Percentiles rank a stretch among this genome's conserved stretches.
Evolutionary conservation across 2,329 filamentous ascomycete genomes (phyloP).

Genomic region (Aureobasidium zeae): DNA sequence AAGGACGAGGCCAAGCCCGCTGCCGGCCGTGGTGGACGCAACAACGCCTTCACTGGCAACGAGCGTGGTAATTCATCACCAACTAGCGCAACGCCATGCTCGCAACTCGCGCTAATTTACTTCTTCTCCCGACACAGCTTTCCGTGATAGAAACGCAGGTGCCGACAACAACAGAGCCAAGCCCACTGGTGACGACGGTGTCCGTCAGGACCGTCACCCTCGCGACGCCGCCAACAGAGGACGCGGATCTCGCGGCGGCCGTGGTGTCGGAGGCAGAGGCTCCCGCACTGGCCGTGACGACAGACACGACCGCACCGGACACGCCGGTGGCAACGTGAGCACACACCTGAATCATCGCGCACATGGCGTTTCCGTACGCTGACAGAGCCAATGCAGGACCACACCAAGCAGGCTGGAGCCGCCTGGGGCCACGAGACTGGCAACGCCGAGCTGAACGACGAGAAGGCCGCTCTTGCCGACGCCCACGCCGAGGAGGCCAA

Average conservation of each 20-base stretch:
- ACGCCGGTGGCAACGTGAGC: slow-evolving; percentile 42
- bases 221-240: slow-evolving; percentile 39
- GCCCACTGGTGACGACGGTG: slow-evolving; percentile 63
- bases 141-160: slow-evolving; percentile 80
- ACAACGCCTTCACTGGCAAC: slow-evolving; percentile 60
- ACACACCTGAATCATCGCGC: background rate
- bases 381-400: slow-evolving; percentile 46
- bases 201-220: slow-evolving; percentile 38
- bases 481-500: slow-evolving; percentile 78
- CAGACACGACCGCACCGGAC: slow-evolving; percentile 51
- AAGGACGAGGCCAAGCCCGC: slow-evolving; percentile 31
- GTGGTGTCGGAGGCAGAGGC: slow-evolving; percentile 48
- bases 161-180: slow-evolving; percentile 73
- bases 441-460: slow-evolving; percentile 76
- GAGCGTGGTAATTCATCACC: slow-evolving; percentile 66
- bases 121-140: slow-evolving; percentile 50
- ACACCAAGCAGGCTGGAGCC: slow-evolving; percentile 79
- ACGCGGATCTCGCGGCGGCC: slow-evolving; percentile 41
- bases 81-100: background rate
- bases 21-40: slow-evolving; percentile 41
- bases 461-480: slow-evolving; percentile 83
- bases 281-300: slow-evolving; percentile 43
- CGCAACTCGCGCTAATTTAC: background rate
- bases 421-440: slow-evolving; percentile 83
- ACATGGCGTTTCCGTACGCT: slow-evolving; percentile 13